These are phyloP conservation scores for Neofusicoccum sp. DNA, from an alignment of 2,329 filamentous ascomycete genomes.

Conservation along the genomic window DNA sequence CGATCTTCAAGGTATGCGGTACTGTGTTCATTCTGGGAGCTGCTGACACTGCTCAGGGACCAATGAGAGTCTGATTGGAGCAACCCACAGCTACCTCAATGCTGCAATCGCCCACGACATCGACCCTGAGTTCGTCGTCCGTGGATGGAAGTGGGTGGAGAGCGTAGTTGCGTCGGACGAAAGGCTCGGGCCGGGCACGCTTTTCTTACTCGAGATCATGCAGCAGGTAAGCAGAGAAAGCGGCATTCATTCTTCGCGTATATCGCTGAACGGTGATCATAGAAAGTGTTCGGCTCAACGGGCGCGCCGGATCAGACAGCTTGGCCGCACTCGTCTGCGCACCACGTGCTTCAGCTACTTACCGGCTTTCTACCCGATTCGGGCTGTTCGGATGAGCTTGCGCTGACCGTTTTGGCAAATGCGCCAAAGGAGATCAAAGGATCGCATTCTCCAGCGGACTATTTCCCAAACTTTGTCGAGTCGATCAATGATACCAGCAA, in stretches of 20 bases:
- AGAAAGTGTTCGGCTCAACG: constrained; percentile 22
- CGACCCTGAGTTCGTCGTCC: constrained; percentile 26
- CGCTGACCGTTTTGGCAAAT: constrained; percentile 20
- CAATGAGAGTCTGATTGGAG: constrained; percentile 20
- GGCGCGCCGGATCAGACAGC: constrained; percentile 22
- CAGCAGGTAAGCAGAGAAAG: constrained; percentile 21
- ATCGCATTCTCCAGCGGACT: constrained; percentile 24
- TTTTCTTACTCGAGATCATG: constrained; percentile 30
- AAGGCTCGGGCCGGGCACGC: constrained; percentile 24
- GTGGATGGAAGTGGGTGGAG: constrained; percentile 30
- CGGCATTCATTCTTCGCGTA: not conserved
- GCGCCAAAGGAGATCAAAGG: constrained; percentile 22
- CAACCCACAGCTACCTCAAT: constrained; percentile 25
- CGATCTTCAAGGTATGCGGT: constrained; percentile 22
- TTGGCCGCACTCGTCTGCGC: constrained; percentile 26
- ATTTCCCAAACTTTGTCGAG: constrained; percentile 27
- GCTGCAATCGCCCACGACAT: constrained; percentile 26
- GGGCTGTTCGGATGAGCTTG: constrained; percentile 21
- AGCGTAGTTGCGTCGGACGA: constrained; percentile 21
- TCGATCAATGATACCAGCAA: constrained; percentile 23
- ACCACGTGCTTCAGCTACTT: constrained; percentile 27
- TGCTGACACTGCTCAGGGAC: constrained; percentile 22
- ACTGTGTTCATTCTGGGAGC: not conserved
- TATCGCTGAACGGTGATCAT: not conserved
- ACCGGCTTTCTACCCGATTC: constrained; percentile 24